Base-by-base conservation (phyloP, 2,329 filamentous ascomycete genomes). In the Colletotrichum liaoningense region DNA sequence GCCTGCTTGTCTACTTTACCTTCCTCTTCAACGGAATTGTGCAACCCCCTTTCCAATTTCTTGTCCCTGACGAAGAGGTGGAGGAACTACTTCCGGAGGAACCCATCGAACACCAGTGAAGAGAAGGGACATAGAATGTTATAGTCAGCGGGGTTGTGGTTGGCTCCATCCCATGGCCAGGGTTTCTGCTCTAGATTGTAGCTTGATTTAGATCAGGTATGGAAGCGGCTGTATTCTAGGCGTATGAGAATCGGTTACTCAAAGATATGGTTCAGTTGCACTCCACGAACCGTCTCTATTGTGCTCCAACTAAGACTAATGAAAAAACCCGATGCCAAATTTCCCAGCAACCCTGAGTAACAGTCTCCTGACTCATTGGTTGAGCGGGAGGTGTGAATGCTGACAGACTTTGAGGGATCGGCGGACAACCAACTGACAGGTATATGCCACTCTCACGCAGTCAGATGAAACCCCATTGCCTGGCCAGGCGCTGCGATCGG, bases 21-120 rank as follows among this genome's bases (percentile, higher is more conserved):
- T 98, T 98, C 83, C 82, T 98, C 55, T 98, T 98, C 87, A 98
- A 98, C 83, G 95, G 97, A 75, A 91, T 99, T 72, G 89, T 98
- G n/a, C 87, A 91, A 73, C 94, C 95, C 26, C 97, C 97, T 1
- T 85, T 97, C 73, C 90, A 91, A 81, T 90, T 89, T 65, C 93
- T 95, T 42, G 87, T 87, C 12, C 82, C 86, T 69, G 83, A 88
- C 19, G 83, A 83, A 35, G 87, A 88, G 76, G 85, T 92, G 24
- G 88, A 91, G 74, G 90, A 92, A 80, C 83, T 97, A 33, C 86
- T 97, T 8, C 93, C 93, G 0, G 95, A 97, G 81, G 94, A 95
- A 73, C 94, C 94, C 0, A 93, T 97, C 74, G 94, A 97, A 84
- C 94, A 97, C 16, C 73, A 73, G 26, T 67, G 58, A 49, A n/a